Evolutionary conservation across 2,329 filamentous ascomycete species (phyloP).

Genomic region (Cercospora sesami): DNA sequence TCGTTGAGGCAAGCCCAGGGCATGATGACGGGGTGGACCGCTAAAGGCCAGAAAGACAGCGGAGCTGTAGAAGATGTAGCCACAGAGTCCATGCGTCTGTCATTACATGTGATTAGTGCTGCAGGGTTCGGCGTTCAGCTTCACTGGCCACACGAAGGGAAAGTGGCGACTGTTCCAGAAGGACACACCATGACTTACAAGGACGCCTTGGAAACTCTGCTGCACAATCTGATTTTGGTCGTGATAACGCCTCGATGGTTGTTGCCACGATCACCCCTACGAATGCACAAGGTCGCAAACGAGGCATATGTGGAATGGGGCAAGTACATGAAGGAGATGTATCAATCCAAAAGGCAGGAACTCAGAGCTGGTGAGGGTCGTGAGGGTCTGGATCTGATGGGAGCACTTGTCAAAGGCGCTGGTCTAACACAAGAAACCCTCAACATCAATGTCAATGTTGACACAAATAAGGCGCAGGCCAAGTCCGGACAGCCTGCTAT

Average conservation of each 20-base stretch:
- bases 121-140: slow-evolving; percentile 69
- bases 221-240: slow-evolving; percentile 65
- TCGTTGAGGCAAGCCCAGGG: slow-evolving; percentile 63
- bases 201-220: slow-evolving; percentile 59
- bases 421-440: slow-evolving; percentile 40
- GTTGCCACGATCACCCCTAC: slow-evolving; percentile 54
- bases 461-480: slow-evolving; percentile 44
- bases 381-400: slow-evolving; percentile 58
- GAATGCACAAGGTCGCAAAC: slow-evolving; percentile 54
- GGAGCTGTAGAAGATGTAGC: slow-evolving; percentile 58
- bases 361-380: slow-evolving; percentile 41
- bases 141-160: slow-evolving; percentile 59
- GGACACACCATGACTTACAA: slow-evolving; percentile 67
- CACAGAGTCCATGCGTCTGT: slow-evolving; percentile 65
- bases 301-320: slow-evolving; percentile 63
- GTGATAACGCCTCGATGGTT: slow-evolving; percentile 61
- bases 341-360: slow-evolving; percentile 60
- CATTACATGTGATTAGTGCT: slow-evolving; percentile 62
- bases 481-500: slow-evolving; percentile 49
- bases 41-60: slow-evolving; percentile 43
- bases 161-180: slow-evolving; percentile 37
- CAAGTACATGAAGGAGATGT: slow-evolving; percentile 69
- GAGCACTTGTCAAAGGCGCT: slow-evolving; percentile 53
- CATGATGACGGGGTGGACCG: slow-evolving; percentile 61
- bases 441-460: slow-evolving; percentile 46